Base-by-base conservation (phyloP, 805 yeast species). In the Cyberlindnera maclurae region DNA sequence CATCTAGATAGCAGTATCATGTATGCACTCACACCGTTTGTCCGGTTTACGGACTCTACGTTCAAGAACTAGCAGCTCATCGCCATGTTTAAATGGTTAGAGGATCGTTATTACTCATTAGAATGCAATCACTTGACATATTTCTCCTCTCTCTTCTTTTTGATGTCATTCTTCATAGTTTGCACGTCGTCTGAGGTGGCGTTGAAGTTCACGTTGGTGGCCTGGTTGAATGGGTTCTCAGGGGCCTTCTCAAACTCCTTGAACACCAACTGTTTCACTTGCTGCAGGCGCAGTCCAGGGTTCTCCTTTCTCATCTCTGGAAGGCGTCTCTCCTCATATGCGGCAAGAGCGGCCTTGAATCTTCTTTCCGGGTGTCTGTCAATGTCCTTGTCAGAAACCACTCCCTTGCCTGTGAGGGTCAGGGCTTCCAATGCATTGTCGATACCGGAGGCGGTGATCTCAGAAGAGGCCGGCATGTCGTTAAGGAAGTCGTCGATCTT, bases 321-420 rank as follows among this genome's bases (percentile, higher is more conserved):
- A 31, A 82, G 55, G 51, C 90, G 71, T 40, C 68, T 64, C 45
- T 79, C 90, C 51, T 84, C 86, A 53, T 63, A 85, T 1, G 84
- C 86, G 11, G 75, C 69, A 40, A 68, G 67, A 0, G 95, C 95
- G 18, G 90, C 86, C 65, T 84, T 85, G 62, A 80, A 82, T 55
- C 95, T 74, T 62, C 94, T 75, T 65, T 85, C 95, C 9, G 95
- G 95, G 51, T 85, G 95, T 59, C 87, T 77, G 43, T 85, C 95
- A 37, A 85, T 67, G 37, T 77, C 85, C 53, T 78, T 78, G 44
- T 63, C 63, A 31, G 65, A 60, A 26, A 80, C 79, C 37, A 76
- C 82, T 38, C 68, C 74, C 33, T 66, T 73, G 17, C 67, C 64
- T 11, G 88, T 72, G 59, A 85, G 67, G 4, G 84, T 70, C 54